phyloP scores from a whole-genome alignment of 148 eudicot species.

The Beta vulgaris region DNA sequence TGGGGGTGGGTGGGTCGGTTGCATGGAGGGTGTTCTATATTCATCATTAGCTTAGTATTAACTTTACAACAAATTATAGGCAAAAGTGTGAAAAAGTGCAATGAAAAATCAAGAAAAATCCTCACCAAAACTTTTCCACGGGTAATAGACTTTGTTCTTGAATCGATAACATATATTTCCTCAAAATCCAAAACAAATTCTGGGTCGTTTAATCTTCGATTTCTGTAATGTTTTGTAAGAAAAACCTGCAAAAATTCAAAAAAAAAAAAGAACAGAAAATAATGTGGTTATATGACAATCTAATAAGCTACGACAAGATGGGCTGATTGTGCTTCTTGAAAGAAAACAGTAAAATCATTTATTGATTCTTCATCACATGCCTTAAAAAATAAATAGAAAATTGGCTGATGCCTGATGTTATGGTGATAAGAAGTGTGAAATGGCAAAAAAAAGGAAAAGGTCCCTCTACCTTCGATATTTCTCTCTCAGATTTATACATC shows the following conservation, averaged over 20 bases:
- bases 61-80: background rate
- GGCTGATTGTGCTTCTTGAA: background rate
- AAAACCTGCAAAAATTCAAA: conserved; percentile 52
- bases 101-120: background rate
- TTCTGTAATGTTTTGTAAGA: conserved; percentile 91
- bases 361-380: background rate
- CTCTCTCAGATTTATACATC: conserved; percentile 85
- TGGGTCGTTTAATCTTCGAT: conserved; percentile 72
- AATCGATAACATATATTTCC: conserved; percentile 95
- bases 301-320: background rate
- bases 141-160: conserved; percentile 85
- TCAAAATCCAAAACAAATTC: conserved; percentile 92
- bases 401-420: background rate
- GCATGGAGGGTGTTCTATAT: background rate
- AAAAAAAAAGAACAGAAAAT: conserved; percentile 16
- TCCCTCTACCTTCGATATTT: conserved; percentile 61
- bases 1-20: background rate
- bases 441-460: background rate
- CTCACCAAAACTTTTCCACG: conserved; percentile 91
- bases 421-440: conserved; percentile 3
- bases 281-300: background rate
- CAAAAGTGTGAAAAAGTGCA: background rate
- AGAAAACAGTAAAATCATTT: background rate
- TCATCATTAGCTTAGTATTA: background rate
- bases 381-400: background rate